Base-by-base conservation (phyloP, 805 yeast species). In the Metschnikowia shivogae region DNA sequence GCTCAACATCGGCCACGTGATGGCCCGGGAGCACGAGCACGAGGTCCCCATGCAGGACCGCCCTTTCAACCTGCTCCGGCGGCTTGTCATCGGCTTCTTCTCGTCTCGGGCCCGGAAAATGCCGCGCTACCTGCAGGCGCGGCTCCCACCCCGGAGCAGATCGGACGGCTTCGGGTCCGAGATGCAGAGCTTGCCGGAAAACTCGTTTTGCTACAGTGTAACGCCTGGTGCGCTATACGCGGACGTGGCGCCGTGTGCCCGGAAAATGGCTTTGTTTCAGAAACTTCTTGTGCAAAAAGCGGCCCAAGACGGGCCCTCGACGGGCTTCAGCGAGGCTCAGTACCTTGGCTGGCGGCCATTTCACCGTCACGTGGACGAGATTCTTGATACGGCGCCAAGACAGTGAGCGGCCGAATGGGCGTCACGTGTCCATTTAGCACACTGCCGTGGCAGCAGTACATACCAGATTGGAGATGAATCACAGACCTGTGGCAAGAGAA, bases 241-340 rank as follows among this genome's bases (percentile, higher is more conserved):
- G 3, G 75, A 71, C 14, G 40, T 71, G 22, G 58, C 65, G 6
- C 72, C 74, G 5, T 47, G 48, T 38, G 58, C 60, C 4, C 44
- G 73, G 27, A 44, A 57, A 20, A 71, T 74, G 75, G 52, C 51
- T 12, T 40, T 55, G 4, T 67, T 64, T 42, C 76, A 71, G 48
- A 44, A 43, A 1, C 42, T 55, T 3, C 47, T 70, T 5, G 54
- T 62, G 34, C 32, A 44, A 2, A 40, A 54, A 28, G 73, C 67
- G 37, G 40, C 35, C 6, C 44, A 54, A 6, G 38, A 45, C 9
- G 20, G 47, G 11, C 13, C 31, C 19, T 38, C 43, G 5, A 55
- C 54, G 3, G 45, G 42, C 11, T 47, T 44, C 7, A 56, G 64
- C 40, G 46, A 67, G 3, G 67, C 65, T 41, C 49, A 50, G 8